These are phyloP conservation scores for Hysterium pulicare DNA, from an alignment of 2,329 filamentous ascomycete species.

Conservation along the genomic window DNA sequence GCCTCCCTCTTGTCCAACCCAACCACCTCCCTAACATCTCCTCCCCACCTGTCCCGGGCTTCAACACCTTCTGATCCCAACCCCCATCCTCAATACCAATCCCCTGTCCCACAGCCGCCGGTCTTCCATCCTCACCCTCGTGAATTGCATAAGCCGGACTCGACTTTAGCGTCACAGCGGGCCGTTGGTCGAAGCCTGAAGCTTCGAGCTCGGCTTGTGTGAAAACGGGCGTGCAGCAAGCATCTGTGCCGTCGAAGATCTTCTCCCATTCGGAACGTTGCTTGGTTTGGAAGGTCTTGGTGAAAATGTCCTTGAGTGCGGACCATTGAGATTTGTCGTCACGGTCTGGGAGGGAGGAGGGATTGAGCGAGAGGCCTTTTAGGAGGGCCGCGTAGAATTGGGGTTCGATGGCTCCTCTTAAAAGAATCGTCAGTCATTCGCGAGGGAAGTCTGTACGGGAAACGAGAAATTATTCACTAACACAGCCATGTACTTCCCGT, in stretches of 20 bases:
- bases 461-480: conserved; percentile 16
- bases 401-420: conserved; percentile 74
- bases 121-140: conserved; percentile 40
- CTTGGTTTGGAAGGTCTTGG: conserved; percentile 62
- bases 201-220: conserved; percentile 68
- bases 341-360: conserved; percentile 47
- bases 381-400: conserved; percentile 74
- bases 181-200: conserved; percentile 65
- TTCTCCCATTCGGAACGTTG: conserved; percentile 77
- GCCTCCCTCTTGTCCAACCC: conserved; percentile 68
- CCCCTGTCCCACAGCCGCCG: conserved; percentile 58
- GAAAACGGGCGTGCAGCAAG: conserved; percentile 86
- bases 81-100: conserved; percentile 63
- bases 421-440: conserved; percentile 6
- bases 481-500: conserved; percentile 77
- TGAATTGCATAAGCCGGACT: conserved; percentile 67
- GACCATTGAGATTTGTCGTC: conserved; percentile 66
- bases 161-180: conserved; percentile 63
- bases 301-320: conserved; percentile 60
- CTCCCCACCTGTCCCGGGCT: conserved; percentile 69
- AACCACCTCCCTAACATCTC: conserved; percentile 67
- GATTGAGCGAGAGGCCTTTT: conserved; percentile 60
- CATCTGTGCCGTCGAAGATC: conserved; percentile 86
- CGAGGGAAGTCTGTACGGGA: not conserved
- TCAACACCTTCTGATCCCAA: conserved; percentile 60